Evolutionary conservation across 768 basidiomycete species (phyloP), one percentile per base, ranked within the genome.

Genomic region (Neoboletus magnificus): DNA sequence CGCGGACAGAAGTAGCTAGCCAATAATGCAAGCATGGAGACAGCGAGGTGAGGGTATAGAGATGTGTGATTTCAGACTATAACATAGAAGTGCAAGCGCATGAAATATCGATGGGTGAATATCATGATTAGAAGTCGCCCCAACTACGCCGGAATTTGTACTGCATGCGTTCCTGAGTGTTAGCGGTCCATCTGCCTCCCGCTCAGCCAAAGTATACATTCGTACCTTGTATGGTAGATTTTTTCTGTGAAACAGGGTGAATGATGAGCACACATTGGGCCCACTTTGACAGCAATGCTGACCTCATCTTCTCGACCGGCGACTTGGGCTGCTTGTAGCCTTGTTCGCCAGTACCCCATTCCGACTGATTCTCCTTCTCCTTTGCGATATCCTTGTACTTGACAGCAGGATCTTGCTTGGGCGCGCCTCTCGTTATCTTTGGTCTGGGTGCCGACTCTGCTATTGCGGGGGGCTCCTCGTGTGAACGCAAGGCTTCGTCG

Each of bases 211-310:
- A 22, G 43, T 30, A 37, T 50, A 49, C 41, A 45, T 40, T 63
- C 62, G 64, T 77, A 93, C 91, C 87, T 93, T 93, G 82, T 93
- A 93, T 15, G 91, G 91, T 50, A 91, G 60, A 67, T 92, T 92
- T 74, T 81, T 89, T 70, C 87, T 86, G 65, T 20, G 44, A 25
- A 20, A 33, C 16, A 56, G 20, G 51, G 55, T 10, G 29, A 23
- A 29, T 11, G n/a, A 33, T 59, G 48, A 62, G 49, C 20, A 50
- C 42, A 37, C 13, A 42, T 32, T 15, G n/a, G 46, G 13, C 36
- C 16, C 3, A 18, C 27, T 27, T 12, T 12, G 36, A 57, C 57
- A 30, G n/a, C 13, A 13, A 36, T 0, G 66, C 78, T 7, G 55
- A 85, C 82, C 89, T 82, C 80, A 93, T 76, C 70, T 83, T 89